A percentile compares a stretch with the other conserved stretches of the same genome.
Evolutionary conservation across 768 basidiomycete genomes (phyloP).

Genomic region (Sporobolomyces roseus): DNA sequence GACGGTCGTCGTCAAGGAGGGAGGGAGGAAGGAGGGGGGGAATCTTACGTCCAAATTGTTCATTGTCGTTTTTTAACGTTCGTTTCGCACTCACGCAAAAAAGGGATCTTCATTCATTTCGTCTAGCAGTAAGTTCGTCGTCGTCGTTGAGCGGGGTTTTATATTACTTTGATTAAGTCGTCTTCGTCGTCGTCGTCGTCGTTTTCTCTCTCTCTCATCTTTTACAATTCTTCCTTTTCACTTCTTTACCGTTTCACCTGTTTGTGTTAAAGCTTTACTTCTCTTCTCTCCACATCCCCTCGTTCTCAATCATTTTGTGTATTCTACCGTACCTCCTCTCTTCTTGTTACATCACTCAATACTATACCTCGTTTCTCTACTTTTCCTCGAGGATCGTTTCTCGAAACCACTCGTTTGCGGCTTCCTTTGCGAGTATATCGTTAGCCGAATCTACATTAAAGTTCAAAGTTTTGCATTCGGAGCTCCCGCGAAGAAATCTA

Average conservation of each 20-base stretch:
- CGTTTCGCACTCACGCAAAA: slow-evolving; percentile 21
- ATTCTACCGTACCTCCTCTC: slow-evolving; percentile 4
- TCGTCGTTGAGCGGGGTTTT: too few species aligned
- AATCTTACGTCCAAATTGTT: not conserved
- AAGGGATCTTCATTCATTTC: slow-evolving; percentile 1
- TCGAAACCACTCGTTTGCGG: too few species aligned
- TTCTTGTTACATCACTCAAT: not conserved
- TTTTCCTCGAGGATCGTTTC: too few species aligned
- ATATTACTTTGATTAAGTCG: too few species aligned
- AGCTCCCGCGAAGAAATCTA: too few species aligned
- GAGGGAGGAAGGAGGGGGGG: too few species aligned
- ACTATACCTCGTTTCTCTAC: not conserved
- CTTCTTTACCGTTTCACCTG: not conserved
- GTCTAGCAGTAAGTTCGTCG: slow-evolving; percentile 7
- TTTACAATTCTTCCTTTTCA: not conserved
- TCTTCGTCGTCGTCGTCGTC: not conserved
- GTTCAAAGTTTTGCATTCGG: too few species aligned
- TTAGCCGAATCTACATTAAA: too few species aligned
- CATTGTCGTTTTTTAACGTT: slow-evolving; percentile 9
- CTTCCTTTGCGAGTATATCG: too few species aligned
- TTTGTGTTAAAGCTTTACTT: not conserved
- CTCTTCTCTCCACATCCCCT: not conserved
- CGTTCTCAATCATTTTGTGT: not conserved
- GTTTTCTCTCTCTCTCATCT: not conserved
- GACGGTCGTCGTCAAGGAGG: too few species aligned